Percentiles rank a stretch among this genome's conserved stretches.
Evolutionary conservation across 805 yeast species (phyloP).

Genomic region (Metschnikowia similis): DNA sequence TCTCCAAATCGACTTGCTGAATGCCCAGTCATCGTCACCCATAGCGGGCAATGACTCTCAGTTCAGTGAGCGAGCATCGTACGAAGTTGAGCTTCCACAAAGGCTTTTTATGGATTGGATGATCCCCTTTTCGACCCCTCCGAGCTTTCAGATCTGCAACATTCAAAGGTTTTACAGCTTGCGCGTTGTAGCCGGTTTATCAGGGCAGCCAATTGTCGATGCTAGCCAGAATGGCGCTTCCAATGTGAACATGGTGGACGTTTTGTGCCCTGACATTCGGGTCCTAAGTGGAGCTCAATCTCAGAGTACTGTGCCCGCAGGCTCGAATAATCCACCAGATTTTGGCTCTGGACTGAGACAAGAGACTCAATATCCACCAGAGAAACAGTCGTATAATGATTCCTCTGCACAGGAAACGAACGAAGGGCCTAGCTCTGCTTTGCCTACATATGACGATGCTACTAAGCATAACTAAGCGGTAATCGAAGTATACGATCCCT

Average conservation of each 20-base stretch:
- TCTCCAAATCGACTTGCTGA: conserved; percentile 36
- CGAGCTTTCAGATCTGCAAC: conserved; percentile 55
- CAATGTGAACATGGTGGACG: conserved; percentile 27
- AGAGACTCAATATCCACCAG: neutral
- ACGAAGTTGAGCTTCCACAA: conserved; percentile 44
- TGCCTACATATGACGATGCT: conserved; percentile 3
- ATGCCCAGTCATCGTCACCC: conserved; percentile 25
- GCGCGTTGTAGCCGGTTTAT: conserved; percentile 27
- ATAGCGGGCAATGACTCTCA: conserved; percentile 20
- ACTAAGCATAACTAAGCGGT: neutral
- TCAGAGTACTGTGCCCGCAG: conserved; percentile 6
- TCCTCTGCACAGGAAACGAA: neutral
- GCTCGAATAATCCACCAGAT: neutral
- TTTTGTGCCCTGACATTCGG: conserved; percentile 28
- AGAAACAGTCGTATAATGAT: neutral
- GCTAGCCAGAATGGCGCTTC: conserved; percentile 16
- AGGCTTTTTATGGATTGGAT: conserved; percentile 36
- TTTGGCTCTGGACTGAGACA: conserved; percentile 8
- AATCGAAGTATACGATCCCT: neutral
- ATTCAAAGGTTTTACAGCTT: conserved; percentile 43
- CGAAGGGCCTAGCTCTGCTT: neutral
- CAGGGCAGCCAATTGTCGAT: conserved; percentile 19
- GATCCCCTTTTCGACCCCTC: conserved; percentile 47
- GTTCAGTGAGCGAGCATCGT: conserved; percentile 13
- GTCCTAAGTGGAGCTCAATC: conserved; percentile 31